Evolutionary conservation across 352 stramenopile species (phyloP).

Genomic region (Globisporangium nagaii): DNA sequence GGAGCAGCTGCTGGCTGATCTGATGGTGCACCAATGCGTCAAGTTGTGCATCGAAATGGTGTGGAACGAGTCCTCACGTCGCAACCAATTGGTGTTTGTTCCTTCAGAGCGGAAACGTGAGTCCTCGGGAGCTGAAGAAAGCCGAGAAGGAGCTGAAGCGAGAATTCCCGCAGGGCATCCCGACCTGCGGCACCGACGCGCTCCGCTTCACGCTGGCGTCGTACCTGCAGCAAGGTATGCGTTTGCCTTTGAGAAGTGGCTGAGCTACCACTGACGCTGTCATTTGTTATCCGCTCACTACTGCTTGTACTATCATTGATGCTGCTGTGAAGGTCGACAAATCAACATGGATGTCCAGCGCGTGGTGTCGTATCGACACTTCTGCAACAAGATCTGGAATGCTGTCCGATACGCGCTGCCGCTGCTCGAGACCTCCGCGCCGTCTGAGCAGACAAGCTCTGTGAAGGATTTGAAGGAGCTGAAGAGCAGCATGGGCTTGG

Average conservation of each 20-base stretch:
- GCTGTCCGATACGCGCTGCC: slow-evolving; percentile 72
- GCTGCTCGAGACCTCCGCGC: slow-evolving; percentile 29
- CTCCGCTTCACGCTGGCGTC: slow-evolving; percentile 96
- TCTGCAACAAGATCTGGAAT: slow-evolving; percentile 91
- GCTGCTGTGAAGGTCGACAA: slow-evolving; percentile 38
- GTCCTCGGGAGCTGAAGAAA: slow-evolving; percentile 91
- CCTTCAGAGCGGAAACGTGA: slow-evolving; percentile 53
- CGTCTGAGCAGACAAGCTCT: background rate
- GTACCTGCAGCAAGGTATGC: slow-evolving; percentile 84
- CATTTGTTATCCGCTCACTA: background rate
- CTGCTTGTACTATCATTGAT: background rate
- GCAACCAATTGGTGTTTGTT: background rate
- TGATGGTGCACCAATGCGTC: slow-evolving; percentile 52
- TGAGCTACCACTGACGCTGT: too few relatives aligned
- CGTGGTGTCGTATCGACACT: slow-evolving; percentile 79
- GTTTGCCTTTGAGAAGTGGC: background rate
- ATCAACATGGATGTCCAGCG: slow-evolving; percentile 88
- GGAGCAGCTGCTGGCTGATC: slow-evolving; percentile 88
- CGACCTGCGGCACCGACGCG: slow-evolving; percentile 96
- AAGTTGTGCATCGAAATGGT: background rate
- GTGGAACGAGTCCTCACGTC: background rate
- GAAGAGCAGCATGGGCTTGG: slow-evolving; percentile 43
- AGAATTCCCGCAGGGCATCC: slow-evolving; percentile 98
- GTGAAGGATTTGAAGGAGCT: slow-evolving; percentile 21
- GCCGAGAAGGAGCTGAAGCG: slow-evolving; percentile 94